Percentiles rank a stretch among this genome's conserved stretches.
Conservation (phyloP, 495 filamentous ascomycete genomes). For the Penicillium lividum region DNA sequence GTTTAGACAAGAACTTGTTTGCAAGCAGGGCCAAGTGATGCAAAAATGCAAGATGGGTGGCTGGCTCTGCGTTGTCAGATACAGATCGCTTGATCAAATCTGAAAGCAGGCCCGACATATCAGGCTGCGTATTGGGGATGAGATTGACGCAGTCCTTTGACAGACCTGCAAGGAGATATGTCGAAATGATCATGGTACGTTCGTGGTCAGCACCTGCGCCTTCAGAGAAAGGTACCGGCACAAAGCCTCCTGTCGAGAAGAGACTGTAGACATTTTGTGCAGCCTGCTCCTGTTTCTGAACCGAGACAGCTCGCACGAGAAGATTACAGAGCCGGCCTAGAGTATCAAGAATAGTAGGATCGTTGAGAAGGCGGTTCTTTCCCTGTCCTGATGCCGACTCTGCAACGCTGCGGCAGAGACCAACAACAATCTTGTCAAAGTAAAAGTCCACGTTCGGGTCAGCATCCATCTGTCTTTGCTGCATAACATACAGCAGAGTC, state of each 20-base stretch:
- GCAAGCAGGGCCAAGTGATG: conserved; percentile 61
- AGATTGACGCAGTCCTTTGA: conserved; percentile 36
- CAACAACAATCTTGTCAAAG: conserved; percentile 60
- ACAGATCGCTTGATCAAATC: conserved; percentile 44
- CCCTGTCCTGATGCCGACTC: conserved; percentile 41
- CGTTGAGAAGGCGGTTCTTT: conserved; percentile 48
- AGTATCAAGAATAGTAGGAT: conserved; percentile 58
- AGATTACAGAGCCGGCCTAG: conserved; percentile 65
- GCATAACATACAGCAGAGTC: conserved; percentile 66
- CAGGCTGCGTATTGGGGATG: conserved; percentile 35
- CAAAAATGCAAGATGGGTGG: conserved; percentile 55
- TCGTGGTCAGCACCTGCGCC: conserved; percentile 36
- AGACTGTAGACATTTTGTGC: conserved; percentile 58
- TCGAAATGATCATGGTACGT: conserved; percentile 60
- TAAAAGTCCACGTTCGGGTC: conserved; percentile 56
- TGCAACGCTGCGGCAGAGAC: conserved; percentile 48
- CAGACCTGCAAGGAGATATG: conserved; percentile 61
- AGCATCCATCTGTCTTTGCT: conserved; percentile 50
- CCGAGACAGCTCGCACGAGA: conserved; percentile 56
- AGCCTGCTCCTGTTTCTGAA: conserved; percentile 56
- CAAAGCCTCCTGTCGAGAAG: conserved; percentile 44
- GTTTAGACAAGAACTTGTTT: conserved; percentile 64
- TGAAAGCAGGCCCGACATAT: conserved; percentile 40
- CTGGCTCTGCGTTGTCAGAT: conserved; percentile 31
- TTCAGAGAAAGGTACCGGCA: conserved; percentile 42